Base-by-base conservation (phyloP, 139 green algal genomes). In the Trebouxia sp. region DNA sequence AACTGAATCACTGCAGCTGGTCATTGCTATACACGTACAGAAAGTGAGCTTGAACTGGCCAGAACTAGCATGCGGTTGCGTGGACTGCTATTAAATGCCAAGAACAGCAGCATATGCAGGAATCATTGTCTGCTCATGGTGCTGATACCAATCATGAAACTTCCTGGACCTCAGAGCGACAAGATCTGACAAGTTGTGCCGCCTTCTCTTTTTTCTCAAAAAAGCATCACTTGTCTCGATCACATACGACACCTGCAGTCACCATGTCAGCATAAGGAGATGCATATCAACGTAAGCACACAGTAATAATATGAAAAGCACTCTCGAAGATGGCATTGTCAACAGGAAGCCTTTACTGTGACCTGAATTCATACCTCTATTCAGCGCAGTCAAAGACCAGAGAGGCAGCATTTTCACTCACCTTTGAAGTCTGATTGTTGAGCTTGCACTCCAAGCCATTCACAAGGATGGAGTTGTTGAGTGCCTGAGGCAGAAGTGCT, bases 401-500 rank as follows among this genome's bases (percentile, higher is more conserved):
- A 12, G n/a, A 72, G 12, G 12, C 12, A 15, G 14, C 32, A 7
- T n/a, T 10, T 6, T 12, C 47, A 42, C 83, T 4, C 53, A 91
- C 89, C 87, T 95, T 95, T 50, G 66, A 89, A 26, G 83, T 93
- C 37, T 53, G 72, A 81, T 89, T 94, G 72, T 87, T 83, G 35
- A 98, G 89, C 86, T 99, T 98, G 94, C 95, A 98, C 89, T 99
- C 96, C 35, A 99, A 91, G 1, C 96, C 94, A 65, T 99, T 99
- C 24, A 84, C 66, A 26, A 93, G 75, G 12, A 83, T 47, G 28
- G 89, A 83, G 14, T 80, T 80, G 9, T 79, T 37, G 47, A 90
- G 79, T n/a, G 58, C 76, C 67, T 26, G 39, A 47, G 39, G 51
- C 24, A 84, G 78, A 30, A 80, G 75, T 8, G 42, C 56, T 43